Evolutionary conservation across 345 rosid genomes (phyloP).

Genomic region (Psidium friedrichsthalianum): DNA sequence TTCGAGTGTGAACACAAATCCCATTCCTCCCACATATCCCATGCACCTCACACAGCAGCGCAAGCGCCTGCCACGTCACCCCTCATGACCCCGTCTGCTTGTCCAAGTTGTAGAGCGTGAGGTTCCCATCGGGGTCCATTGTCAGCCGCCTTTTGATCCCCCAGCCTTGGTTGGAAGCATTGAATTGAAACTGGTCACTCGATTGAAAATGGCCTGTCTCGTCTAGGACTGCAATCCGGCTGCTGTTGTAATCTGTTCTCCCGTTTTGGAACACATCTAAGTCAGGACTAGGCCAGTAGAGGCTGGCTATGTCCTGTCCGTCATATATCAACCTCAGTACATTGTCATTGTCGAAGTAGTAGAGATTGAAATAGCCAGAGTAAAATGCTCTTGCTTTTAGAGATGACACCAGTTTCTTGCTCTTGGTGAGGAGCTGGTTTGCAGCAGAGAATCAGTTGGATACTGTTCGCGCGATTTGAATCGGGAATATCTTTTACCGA

Average conservation of each 20-base stretch:
- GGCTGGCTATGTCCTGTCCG: conserved; percentile 24
- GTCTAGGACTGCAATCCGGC: too few species aligned
- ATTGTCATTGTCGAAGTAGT: conserved; percentile 23
- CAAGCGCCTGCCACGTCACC: conserved; percentile 20
- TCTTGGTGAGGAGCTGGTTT: conserved; percentile 18
- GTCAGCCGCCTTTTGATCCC: too few species aligned
- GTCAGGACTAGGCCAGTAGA: conserved; percentile 30
- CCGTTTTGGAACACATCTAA: too few species aligned
- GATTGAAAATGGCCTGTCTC: too few species aligned
- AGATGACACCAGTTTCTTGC: conserved; percentile 11
- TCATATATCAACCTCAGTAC: conserved; percentile 25
- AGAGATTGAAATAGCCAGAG: neutral
- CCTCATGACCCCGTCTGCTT: conserved; percentile 14
- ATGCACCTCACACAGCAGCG: conserved; percentile 20
- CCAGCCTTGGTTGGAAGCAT: too few species aligned
- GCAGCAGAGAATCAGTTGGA: conserved; percentile 35
- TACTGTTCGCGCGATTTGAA: too few species aligned
- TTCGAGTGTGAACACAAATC: conserved; percentile 14
- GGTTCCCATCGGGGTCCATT: too few species aligned
- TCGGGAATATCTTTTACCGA: too few species aligned
- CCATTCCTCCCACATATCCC: conserved; percentile 35
- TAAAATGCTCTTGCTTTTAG: conserved; percentile 8
- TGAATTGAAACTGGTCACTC: too few species aligned
- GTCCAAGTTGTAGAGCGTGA: too few species aligned
- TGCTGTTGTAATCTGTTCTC: too few species aligned